Evolutionary conservation across 2,329 filamentous ascomycete genomes (phyloP).

Genomic region (Cytospora leucostoma): DNA sequence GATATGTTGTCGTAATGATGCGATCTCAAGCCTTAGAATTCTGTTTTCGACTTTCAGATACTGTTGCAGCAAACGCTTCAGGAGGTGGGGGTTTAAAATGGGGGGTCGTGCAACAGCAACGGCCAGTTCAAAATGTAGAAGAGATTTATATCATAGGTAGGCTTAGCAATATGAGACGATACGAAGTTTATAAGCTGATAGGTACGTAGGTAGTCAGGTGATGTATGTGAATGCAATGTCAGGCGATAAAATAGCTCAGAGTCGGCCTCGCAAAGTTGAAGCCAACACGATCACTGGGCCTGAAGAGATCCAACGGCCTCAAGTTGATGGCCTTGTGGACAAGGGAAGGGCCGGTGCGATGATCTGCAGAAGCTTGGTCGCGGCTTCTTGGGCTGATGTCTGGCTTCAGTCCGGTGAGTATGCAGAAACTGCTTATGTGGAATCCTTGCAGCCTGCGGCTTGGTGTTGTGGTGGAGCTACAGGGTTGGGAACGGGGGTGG

Average conservation of each 20-base stretch:
- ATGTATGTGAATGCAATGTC: not conserved
- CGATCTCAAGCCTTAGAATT: not conserved
- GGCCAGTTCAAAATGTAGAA: not conserved
- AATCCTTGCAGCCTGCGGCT: not conserved
- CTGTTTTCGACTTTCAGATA: not conserved
- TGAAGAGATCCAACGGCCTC: not conserved
- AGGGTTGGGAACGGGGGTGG: not conserved
- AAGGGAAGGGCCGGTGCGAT: not conserved
- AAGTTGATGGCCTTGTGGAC: not conserved
- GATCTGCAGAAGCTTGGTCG: not conserved
- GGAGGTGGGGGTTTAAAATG: not conserved
- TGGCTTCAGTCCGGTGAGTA: not conserved
- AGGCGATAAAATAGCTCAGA: not conserved
- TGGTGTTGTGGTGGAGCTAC: not conserved
- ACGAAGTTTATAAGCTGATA: no score
- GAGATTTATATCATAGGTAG: not conserved
- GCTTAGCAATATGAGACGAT: not conserved
- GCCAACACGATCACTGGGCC: not conserved
- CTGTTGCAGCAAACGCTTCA: not conserved
- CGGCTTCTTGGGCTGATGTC: not conserved
- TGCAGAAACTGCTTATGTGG: not conserved
- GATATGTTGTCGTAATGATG: not conserved
- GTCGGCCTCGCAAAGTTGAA: not conserved
- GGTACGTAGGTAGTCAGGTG: not conserved
- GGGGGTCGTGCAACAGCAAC: not conserved